These are phyloP conservation scores for Solanum boliviense DNA, from an alignment of 257 asterid species.

Conservation along the genomic window DNA sequence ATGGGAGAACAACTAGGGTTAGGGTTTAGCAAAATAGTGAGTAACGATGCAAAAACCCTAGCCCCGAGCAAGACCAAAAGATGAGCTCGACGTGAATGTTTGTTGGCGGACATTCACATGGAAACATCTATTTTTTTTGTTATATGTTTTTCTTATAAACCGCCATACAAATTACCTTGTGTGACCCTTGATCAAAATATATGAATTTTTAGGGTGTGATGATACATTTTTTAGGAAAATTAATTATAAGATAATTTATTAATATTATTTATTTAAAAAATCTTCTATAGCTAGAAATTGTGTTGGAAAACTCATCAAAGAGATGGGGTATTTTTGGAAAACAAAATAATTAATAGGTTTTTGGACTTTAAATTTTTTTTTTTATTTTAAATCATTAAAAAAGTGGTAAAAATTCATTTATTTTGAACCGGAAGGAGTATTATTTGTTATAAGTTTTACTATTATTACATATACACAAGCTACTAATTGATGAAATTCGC, in stretches of 20 bases:
- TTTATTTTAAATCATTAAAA: too few relatives aligned
- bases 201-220: too few relatives aligned
- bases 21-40: constrained; percentile 43
- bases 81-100: constrained; percentile 85
- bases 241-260: too few relatives aligned
- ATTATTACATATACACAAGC: neutral
- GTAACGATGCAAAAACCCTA: constrained; percentile 42
- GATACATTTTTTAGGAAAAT: too few relatives aligned
- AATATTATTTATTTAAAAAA: too few relatives aligned
- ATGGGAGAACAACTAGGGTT: constrained; percentile 45
- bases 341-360: neutral
- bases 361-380: neutral
- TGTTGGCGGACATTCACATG: constrained; percentile 79
- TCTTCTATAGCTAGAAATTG: neutral
- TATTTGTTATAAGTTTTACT: neutral
- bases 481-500: neutral
- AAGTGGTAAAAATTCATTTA: neutral
- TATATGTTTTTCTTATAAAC: neutral
- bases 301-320: neutral
- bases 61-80: constrained; percentile 38
- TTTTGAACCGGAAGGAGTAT: neutral
- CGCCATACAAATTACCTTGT: neutral
- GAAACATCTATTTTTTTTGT: constrained; percentile 13
- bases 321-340: neutral
- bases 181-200: neutral